phyloP scores from a whole-genome alignment of 768 basidiomycete species.

The Boletales sp. region DNA sequence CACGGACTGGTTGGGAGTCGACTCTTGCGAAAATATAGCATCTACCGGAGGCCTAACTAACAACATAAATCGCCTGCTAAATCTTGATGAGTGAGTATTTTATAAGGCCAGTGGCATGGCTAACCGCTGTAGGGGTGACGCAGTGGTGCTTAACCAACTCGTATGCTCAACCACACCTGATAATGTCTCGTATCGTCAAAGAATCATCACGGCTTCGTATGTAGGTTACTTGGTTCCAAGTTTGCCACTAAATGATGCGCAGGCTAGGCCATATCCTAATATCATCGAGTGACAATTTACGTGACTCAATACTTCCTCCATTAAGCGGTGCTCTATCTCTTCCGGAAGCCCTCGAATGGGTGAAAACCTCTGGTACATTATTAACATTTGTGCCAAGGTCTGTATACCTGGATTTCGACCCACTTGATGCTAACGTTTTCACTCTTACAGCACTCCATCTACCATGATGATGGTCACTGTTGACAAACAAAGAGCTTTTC shows the following conservation, averaged over 20 bases:
- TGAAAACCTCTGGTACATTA: slow-evolving; percentile 30
- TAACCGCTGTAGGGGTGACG: slow-evolving; percentile 17
- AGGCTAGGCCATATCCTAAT: slow-evolving; percentile 66
- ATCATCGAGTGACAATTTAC: slow-evolving; percentile 32
- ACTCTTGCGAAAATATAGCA: slow-evolving; percentile 32
- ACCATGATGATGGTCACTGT: slow-evolving; percentile 30
- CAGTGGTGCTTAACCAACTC: slow-evolving; percentile 13
- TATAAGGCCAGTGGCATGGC: background rate
- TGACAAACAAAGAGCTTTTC: slow-evolving; percentile 34
- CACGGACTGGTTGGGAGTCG: slow-evolving; percentile 52
- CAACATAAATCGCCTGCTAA: slow-evolving; percentile 33
- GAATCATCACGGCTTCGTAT: slow-evolving; percentile 41
- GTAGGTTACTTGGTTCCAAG: background rate
- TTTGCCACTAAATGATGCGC: slow-evolving; percentile 5
- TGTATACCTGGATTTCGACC: background rate
- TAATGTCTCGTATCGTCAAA: slow-evolving; percentile 3
- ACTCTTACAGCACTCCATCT: slow-evolving; percentile 36
- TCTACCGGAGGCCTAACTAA: slow-evolving; percentile 38
- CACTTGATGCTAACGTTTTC: background rate
- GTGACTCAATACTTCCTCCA: slow-evolving; percentile 44
- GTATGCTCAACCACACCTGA: slow-evolving; percentile 4
- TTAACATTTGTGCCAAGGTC: slow-evolving; percentile 55
- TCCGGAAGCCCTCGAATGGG: slow-evolving; percentile 44
- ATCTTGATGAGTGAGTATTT: slow-evolving; percentile 34
- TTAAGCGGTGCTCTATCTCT: slow-evolving; percentile 40